Evolutionary conservation across 108 stramenopile genomes (phyloP).

Genomic region (Tribonema minus): DNA sequence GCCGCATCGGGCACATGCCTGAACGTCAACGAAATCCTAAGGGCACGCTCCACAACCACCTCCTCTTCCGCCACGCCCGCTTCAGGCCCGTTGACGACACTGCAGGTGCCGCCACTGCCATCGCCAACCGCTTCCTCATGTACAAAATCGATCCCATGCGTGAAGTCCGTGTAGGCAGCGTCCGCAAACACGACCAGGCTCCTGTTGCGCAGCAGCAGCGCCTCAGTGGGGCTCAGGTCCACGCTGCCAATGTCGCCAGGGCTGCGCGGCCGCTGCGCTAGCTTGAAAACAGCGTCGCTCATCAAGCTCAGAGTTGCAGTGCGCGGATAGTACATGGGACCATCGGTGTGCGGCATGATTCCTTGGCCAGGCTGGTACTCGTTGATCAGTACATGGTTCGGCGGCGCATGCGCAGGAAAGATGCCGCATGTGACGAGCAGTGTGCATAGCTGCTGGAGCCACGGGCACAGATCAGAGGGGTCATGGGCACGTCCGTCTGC

Average conservation of each 20-base stretch:
- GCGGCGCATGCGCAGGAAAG: background rate
- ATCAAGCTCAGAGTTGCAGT: slow-evolving; percentile 39
- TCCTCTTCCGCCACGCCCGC: slow-evolving; percentile 4
- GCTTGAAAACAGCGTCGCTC: slow-evolving; percentile 31
- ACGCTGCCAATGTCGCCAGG: slow-evolving; percentile 14
- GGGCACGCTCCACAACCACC: background rate
- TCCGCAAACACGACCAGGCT: slow-evolving; percentile 34
- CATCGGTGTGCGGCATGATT: slow-evolving; percentile 51
- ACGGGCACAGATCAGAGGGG: slow-evolving; percentile 39
- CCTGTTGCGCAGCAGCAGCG: slow-evolving; percentile 5
- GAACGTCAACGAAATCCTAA: slow-evolving; percentile 36
- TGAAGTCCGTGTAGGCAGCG: slow-evolving; percentile 12
- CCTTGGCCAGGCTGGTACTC: slow-evolving; percentile 41
- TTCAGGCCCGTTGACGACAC: background rate
- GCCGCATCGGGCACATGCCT: too few relatives aligned
- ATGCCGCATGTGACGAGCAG: slow-evolving; percentile 5
- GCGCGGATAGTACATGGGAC: slow-evolving; percentile 38
- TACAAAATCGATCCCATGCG: slow-evolving; percentile 27
- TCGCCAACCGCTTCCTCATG: slow-evolving; percentile 17
- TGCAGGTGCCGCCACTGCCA: background rate
- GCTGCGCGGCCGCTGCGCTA: slow-evolving; percentile 11
- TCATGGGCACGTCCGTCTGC: slow-evolving; percentile 15
- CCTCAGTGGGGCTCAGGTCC: background rate
- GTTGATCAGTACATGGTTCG: slow-evolving; percentile 47
- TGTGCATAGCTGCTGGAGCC: slow-evolving; percentile 25